Conservation (phyloP, 257 asterid species). For the Solanum dulcamara region DNA sequence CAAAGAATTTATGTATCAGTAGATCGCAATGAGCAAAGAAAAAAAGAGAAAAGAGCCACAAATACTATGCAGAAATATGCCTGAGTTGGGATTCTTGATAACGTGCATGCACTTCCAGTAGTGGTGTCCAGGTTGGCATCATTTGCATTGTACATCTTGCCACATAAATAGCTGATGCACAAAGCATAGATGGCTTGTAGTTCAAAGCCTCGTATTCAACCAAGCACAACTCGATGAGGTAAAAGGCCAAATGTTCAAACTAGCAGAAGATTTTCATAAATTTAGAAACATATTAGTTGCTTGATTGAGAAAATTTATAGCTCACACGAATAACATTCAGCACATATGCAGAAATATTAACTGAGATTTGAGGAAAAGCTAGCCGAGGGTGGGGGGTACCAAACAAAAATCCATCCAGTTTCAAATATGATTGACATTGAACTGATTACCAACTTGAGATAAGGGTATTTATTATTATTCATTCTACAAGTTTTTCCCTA, state of each 20-base stretch:
- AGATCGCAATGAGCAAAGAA: background rate
- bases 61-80: conserved; percentile 12
- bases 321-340: background rate
- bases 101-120: conserved; percentile 52
- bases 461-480: background rate
- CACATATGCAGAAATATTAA: background rate
- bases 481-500: background rate
- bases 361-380: background rate
- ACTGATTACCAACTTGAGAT: background rate
- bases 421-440: background rate
- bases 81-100: conserved; percentile 68
- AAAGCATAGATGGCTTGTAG: conserved; percentile 81
- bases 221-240: conserved; percentile 86
- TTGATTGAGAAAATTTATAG: background rate
- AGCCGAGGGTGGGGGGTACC: background rate
- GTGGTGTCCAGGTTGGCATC: conserved; percentile 70
- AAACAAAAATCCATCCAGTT: background rate
- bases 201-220: conserved; percentile 76
- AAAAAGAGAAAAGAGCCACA: background rate
- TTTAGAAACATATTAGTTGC: background rate
- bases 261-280: conserved; percentile 17
- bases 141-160: conserved; percentile 68
- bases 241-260: conserved; percentile 78
- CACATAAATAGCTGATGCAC: conserved; percentile 89
- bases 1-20: background rate